Evolutionary conservation across 345 rosid genomes (phyloP), one percentile per base, ranked within the genome.

Genomic region (Pelargonium nanum): DNA sequence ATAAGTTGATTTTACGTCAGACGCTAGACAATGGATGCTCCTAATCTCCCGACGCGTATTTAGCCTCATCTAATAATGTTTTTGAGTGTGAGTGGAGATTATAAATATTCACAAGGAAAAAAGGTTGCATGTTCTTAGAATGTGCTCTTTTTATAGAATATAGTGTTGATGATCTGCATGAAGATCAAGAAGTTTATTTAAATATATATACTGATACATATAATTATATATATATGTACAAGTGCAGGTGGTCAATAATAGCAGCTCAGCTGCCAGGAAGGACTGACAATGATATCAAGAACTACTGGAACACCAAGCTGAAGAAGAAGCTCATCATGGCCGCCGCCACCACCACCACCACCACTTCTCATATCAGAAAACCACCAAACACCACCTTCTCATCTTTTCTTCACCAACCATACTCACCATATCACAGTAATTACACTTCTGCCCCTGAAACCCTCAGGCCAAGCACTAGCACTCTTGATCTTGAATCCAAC

Each of bases 271-370:
- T 90, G 56, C 92, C 86, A 45, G 97, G 97, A 51, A 82, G 97
- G 72, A 90, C 97, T 34, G 97, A 87, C 59, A 90, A 90, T 65
- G 97, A 90, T 70, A 83, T 87, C 66, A 90, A 90, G 70, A 90
- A 90, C 73, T 82, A 90, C 67, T 90, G 97, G 97, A 90, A 87
- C 82, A 87, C 97, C 32, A 90, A 83, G 78, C 84, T 90, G 22
- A 90, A 90, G 83, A 90, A 85, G 87, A 85, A 87, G 63, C 84
- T 92, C 55, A 69, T 82, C 20, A 59, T 69, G 65, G 68, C 58
- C 40, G 5, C 12, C 58, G 50, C 24, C 62, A 58, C 34, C 55
- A 69, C 81, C 20, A 59, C 67, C 63, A 66, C 58, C 40, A 2
- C 12, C 58, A 58, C 24, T 60, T 56, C 34, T 74, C 57, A 32